Percentiles rank a stretch among this genome's conserved stretches.
phyloP scores from a whole-genome alignment of 2,329 filamentous ascomycete species.

The Diaporthe destruens region DNA sequence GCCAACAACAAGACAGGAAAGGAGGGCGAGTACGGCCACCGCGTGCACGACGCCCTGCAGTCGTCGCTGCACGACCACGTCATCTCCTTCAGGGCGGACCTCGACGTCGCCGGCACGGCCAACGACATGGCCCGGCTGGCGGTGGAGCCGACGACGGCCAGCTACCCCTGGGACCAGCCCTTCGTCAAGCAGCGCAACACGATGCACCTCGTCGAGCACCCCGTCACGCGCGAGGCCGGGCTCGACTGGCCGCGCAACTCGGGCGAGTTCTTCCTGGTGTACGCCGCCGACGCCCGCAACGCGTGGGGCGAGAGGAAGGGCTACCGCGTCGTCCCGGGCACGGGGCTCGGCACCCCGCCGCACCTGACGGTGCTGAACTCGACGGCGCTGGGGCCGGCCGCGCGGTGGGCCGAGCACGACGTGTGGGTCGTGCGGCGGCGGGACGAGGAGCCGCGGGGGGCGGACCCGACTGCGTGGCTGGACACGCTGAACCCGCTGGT shows the following conservation, averaged over 20 bases:
- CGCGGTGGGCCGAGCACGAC: conserved; percentile 46
- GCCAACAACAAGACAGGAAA: conserved; percentile 45
- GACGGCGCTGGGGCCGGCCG: conserved; percentile 50
- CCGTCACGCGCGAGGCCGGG: conserved; percentile 34
- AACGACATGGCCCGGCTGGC: conserved; percentile 52
- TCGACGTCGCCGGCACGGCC: conserved; percentile 51
- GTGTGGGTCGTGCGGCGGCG: conserved; percentile 58
- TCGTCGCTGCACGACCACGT: conserved; percentile 56
- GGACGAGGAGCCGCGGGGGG: conserved; percentile 56
- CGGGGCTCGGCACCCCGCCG: conserved; percentile 46
- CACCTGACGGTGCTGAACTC: conserved; percentile 48
- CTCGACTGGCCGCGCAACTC: conserved; percentile 50
- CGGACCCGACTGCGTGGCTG: conserved; percentile 54
- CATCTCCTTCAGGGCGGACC: conserved; percentile 56
- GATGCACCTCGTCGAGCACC: conserved; percentile 39
- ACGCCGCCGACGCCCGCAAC: conserved; percentile 51
- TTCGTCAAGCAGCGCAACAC: conserved; percentile 39
- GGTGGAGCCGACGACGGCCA: conserved; percentile 49
- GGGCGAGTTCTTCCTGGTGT: conserved; percentile 55
- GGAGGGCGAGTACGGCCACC: conserved; percentile 52
- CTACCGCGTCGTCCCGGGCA: conserved; percentile 56
- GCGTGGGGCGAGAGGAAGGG: conserved; percentile 56
- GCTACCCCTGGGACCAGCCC: conserved; percentile 41
- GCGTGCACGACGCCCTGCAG: conserved; percentile 51
- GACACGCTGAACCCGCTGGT: conserved; percentile 54